A percentile compares a stretch with the other conserved stretches of the same genome.
These are phyloP conservation scores for Macadamia integrifolia DNA, from an alignment of 164 flowering plant genomes.

Conservation along the genomic window DNA sequence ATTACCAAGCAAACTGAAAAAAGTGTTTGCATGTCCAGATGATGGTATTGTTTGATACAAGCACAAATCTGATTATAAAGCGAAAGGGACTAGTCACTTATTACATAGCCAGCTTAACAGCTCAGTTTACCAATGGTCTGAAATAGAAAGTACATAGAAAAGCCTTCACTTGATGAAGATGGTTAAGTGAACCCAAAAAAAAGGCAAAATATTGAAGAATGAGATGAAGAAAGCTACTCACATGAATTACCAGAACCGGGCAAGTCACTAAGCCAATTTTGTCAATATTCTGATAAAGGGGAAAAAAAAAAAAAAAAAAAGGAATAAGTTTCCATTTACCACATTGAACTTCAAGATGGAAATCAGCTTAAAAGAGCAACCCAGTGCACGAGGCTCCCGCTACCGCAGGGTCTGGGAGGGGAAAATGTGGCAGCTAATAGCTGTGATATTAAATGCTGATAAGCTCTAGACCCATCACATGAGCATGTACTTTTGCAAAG, in stretches of 20 bases:
- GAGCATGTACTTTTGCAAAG: too few species aligned
- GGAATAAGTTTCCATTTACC: conserved; percentile 2
- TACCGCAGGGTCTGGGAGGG: too few species aligned
- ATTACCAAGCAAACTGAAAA: too few species aligned
- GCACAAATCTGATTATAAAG: too few species aligned
- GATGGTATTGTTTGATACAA: too few species aligned
- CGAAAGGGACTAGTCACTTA: neutral
- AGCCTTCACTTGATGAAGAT: neutral
- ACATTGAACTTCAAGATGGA: too few species aligned
- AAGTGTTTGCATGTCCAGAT: too few species aligned
- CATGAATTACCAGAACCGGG: conserved; percentile 88
- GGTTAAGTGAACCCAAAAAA: neutral
- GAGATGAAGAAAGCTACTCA: conserved; percentile 30
- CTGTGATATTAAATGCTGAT: too few species aligned
- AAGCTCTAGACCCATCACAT: too few species aligned
- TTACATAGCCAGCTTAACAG: neutral
- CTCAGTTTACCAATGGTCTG: neutral
- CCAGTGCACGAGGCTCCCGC: too few species aligned
- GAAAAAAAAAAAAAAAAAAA: conserved; percentile 17
- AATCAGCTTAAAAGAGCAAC: too few species aligned
- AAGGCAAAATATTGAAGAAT: neutral
- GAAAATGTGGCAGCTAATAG: too few species aligned
- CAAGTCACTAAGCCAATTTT: conserved; percentile 71
- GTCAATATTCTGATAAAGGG: conserved; percentile 69
- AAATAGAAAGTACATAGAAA: neutral